Evolutionary conservation across 305 asterid genomes (phyloP), one percentile per base, ranked within the genome.

Genomic region (Fraxinus paxiana): DNA sequence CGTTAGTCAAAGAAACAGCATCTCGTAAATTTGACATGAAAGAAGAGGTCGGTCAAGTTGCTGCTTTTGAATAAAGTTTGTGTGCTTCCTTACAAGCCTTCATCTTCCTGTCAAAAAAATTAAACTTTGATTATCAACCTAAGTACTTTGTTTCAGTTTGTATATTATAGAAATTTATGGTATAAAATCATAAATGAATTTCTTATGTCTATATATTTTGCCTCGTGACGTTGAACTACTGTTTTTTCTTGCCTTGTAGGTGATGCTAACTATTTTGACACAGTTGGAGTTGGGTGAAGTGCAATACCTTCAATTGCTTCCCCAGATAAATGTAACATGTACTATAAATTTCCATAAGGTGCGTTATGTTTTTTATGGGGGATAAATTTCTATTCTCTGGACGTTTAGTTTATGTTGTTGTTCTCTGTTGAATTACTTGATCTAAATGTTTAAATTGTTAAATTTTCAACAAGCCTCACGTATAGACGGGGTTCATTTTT

Each of bases 1-100:
- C 98, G 72, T 61, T 96, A 67, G 85, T 83, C 87, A 96, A 89
- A 86, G 99, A 91, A 87, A 80, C 92, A 75, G 93, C 97, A n/a
- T 89, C 92, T 83, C 98, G 95, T 37, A 92, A 94, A 90, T 94
- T 91, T 87, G 99, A 96, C 89, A 93, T 96, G 94, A 96, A 94
- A 89, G 99, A 92, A 87, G 99, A 96, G 99, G 99, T 96, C 73
- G 69, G 83, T 83, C 85, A 81, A 76, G 18, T 79, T 73, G 75
- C 82, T 70, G 46, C 83, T 86, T 77, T 80, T 80, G 77, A 82
- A 76, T 41, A 51, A 80, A 48, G 15, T 37, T 79, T 80, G 72
- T 48, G 65, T 77, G 61, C 65, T 76, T 80, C 72, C 43, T 48
- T 28, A 54, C 24, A 56, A 67, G 63, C 80, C 83, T 69, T 2